phyloP scores from a whole-genome alignment of 345 rosid species.

The Pelargonium nanum region DNA sequence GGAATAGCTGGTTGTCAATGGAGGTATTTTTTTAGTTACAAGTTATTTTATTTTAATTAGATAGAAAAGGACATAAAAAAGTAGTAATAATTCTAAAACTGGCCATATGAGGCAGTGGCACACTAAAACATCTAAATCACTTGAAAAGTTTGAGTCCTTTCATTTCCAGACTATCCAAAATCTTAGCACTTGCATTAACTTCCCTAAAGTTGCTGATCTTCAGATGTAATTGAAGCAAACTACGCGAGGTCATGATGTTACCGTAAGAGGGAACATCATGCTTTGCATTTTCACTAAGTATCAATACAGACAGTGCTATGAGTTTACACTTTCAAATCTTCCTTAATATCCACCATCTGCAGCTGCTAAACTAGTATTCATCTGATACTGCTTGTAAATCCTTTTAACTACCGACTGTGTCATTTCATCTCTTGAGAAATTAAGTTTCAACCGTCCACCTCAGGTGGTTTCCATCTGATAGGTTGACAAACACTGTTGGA shows the following conservation, averaged over 20 bases:
- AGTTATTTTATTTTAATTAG: neutral
- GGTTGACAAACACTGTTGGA: no score
- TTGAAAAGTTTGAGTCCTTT: neutral
- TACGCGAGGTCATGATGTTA: no score
- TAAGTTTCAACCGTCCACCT: neutral
- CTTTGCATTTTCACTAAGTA: neutral
- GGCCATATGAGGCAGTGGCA: neutral
- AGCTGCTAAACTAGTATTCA: neutral
- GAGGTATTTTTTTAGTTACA: constrained; percentile 42
- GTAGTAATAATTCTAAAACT: neutral
- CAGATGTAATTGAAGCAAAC: neutral
- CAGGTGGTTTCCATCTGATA: neutral
- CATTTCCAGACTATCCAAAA: neutral
- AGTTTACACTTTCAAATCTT: neutral
- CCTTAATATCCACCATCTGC: neutral
- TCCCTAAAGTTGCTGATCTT: neutral
- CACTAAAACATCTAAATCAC: neutral
- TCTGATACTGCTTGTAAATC: neutral
- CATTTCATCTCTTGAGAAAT: neutral
- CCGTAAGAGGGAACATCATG: neutral
- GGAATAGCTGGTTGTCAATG: constrained; percentile 79
- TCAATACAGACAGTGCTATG: neutral
- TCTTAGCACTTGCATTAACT: neutral
- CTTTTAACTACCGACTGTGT: neutral
- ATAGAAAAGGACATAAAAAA: neutral